These are phyloP conservation scores for Leucogyrophana mollusca DNA, from an alignment of 768 basidiomycete genomes.

Conservation along the genomic window DNA sequence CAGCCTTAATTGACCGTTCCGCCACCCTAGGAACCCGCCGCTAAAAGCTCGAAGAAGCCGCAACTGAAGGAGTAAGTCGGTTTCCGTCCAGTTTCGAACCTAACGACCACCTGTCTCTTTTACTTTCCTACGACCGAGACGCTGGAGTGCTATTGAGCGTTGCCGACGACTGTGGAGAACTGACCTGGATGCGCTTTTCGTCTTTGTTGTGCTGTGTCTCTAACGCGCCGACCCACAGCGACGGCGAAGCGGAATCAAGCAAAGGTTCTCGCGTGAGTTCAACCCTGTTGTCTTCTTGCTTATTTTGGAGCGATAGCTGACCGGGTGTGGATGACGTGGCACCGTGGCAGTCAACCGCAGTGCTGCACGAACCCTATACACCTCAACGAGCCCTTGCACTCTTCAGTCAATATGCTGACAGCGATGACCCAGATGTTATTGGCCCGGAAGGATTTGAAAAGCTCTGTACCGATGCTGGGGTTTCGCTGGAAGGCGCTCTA, in stretches of 20 bases:
- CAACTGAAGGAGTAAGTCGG: constrained; percentile 29
- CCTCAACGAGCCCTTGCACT: constrained; percentile 48
- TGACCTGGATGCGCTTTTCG: constrained; percentile 55
- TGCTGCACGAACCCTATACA: constrained; percentile 40
- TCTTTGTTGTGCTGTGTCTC: constrained; percentile 65
- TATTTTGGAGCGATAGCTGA: constrained; percentile 9
- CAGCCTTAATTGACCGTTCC: constrained; percentile 10
- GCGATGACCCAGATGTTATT: constrained; percentile 47
- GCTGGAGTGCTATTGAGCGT: background rate
- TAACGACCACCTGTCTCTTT: constrained; percentile 9
- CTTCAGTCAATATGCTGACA: constrained; percentile 65
- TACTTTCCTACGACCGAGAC: constrained; percentile 6
- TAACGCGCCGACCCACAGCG: constrained; percentile 51
- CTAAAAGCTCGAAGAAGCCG: constrained; percentile 20
- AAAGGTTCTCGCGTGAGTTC: constrained; percentile 8
- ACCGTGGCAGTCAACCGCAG: constrained; percentile 5
- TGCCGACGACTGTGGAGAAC: constrained; percentile 18
- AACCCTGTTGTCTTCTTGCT: constrained; percentile 17
- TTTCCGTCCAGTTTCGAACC: constrained; percentile 16
- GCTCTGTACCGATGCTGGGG: constrained; percentile 67
- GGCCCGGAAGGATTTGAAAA: constrained; percentile 71
- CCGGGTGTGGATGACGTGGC: background rate
- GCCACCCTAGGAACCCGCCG: constrained; percentile 20
- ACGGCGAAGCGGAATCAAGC: constrained; percentile 38
- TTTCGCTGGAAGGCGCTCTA: constrained; percentile 70